Evolutionary conservation across 208 protist species (phyloP), one percentile per base, ranked within the genome.

Genomic region (Phytomonas francai): DNA sequence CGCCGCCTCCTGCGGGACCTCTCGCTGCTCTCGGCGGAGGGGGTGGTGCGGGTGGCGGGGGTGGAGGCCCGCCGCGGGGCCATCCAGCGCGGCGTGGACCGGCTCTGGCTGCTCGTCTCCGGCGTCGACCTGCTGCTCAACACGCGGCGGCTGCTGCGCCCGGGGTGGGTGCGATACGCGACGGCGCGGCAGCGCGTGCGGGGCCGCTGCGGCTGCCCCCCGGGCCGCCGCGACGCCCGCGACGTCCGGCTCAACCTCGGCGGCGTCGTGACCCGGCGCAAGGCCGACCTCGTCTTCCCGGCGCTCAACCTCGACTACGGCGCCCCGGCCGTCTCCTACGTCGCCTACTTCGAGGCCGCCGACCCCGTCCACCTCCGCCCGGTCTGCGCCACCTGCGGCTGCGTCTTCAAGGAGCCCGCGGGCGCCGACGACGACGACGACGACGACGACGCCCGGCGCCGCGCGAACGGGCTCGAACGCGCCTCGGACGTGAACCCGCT

Each of bases 301-400:
- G 59, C 70, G 45, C 76, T 95, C 29, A 80, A 92, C 68, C 69
- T 95, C 28, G 89, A 95, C 79, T 95, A 88, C 79, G 89, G 89
- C 22, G 84, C 85, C 6, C 87, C 87, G 25, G 73, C 83, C 31
- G 77, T 81, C 30, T 93, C 89, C n/a, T 78, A 65, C 14, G 70
- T 84, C 16, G 70, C 72, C 3, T 95, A 86, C 73, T 76, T 95
- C 76, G 89, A 95, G 65, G 86, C 89, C 16, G 89, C 89, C 19
- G 80, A 89, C 57, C 89, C 89, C 31, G 71, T 63, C 11, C 71
- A 78, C 63, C 74, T 95, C 62, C 77, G 79, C 67, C 85, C 89
- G 22, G 78, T 77, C 9, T 95, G 89, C 73, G 70, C 67, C 28
- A 72, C 73, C n/a, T 95, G 89, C 72, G 89, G 89, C 0, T 92